Evolutionary conservation across 148 eudicot species (phyloP).

Genomic region (Nyssa sinensis): DNA sequence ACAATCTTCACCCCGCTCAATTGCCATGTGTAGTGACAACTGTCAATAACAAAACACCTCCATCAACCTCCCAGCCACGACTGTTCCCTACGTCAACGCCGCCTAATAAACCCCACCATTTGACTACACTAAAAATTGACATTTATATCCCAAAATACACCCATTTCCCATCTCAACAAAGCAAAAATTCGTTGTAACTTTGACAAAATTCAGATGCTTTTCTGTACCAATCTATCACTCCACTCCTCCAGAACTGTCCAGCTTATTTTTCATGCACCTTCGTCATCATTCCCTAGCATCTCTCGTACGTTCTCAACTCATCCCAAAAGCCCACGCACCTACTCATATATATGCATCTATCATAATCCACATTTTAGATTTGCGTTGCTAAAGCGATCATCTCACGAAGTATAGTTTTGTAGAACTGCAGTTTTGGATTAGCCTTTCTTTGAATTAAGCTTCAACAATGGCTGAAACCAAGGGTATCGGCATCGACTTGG

Average conservation of each 20-base stretch:
- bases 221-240: neutral
- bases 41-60: neutral
- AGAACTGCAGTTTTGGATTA: no score
- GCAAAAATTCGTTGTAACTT: neutral
- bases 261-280: neutral
- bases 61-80: neutral
- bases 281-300: neutral
- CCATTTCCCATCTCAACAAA: neutral
- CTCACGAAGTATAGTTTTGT: neutral
- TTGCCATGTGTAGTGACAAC: neutral
- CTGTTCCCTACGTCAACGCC: neutral
- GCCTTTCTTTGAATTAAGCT: neutral
- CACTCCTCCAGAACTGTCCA: conserved; percentile 9
- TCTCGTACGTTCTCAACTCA: neutral
- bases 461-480: conserved; percentile 15
- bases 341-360: neutral
- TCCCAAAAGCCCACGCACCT: neutral
- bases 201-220: neutral
- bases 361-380: neutral
- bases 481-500: conserved; percentile 21
- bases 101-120: neutral
- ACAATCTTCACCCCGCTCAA: neutral
- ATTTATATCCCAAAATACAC: neutral
- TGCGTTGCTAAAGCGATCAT: neutral
- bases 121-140: neutral